Percentiles rank a stretch among this genome's conserved stretches.
Evolutionary conservation across 2,329 filamentous ascomycete genomes (phyloP).

Genomic region (Plenodomus lindquistii): DNA sequence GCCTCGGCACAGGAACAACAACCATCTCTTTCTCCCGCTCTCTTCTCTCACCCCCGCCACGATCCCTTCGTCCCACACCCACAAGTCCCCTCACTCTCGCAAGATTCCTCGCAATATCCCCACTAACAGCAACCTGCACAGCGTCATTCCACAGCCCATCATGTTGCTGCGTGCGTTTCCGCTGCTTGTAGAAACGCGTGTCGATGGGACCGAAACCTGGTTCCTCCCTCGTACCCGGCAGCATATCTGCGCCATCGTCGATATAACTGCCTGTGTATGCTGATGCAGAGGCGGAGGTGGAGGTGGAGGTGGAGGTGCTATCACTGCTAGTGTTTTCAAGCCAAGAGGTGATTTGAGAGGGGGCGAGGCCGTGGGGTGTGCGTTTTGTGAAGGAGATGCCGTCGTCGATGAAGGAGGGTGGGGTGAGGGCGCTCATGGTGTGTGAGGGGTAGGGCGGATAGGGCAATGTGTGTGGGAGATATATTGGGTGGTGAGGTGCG

Average conservation of each 20-base stretch:
- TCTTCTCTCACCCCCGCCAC: background rate
- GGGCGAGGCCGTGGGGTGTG: conserved; percentile 9
- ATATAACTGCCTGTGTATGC: conserved; percentile 31
- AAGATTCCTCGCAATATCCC: conserved; percentile 25
- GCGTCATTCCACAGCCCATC: conserved; percentile 20
- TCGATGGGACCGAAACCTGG: conserved; percentile 24
- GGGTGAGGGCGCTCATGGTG: conserved; percentile 18
- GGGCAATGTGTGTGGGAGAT: too few species aligned
- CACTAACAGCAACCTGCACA: conserved; percentile 25
- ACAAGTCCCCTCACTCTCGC: conserved; percentile 14
- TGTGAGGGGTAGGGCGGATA: too few species aligned
- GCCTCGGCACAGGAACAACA: conserved; percentile 16
- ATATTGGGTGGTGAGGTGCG: background rate
- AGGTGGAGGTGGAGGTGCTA: too few species aligned
- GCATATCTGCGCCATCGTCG: conserved; percentile 35
- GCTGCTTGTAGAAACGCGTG: conserved; percentile 16
- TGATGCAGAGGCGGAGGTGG: conserved; percentile 12
- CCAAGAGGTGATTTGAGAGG: conserved; percentile 15
- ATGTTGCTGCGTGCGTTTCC: background rate
- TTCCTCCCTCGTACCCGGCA: background rate
- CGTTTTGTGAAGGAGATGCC: conserved; percentile 18
- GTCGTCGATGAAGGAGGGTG: conserved; percentile 32
- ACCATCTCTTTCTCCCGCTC: conserved; percentile 9
- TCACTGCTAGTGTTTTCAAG: conserved; percentile 4
- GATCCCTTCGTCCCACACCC: conserved; percentile 4